These are phyloP conservation scores for Hypericum androsaemum DNA, from an alignment of 345 rosid species.

Conservation along the genomic window DNA sequence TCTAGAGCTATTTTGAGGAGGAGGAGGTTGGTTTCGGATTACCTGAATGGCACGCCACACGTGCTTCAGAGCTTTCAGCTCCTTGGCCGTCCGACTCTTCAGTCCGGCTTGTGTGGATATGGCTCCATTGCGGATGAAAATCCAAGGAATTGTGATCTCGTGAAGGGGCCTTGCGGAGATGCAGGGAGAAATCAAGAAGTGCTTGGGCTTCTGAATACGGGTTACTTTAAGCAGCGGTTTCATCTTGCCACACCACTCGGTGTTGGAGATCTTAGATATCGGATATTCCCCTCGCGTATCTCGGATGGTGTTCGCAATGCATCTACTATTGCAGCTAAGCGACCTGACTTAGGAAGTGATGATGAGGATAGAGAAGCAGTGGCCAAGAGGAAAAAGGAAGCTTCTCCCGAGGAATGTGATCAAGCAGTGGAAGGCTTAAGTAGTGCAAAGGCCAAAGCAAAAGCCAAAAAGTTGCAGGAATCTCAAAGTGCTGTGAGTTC, in stretches of 20 bases:
- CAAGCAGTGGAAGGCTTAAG: conserved; percentile 87
- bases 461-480: conserved; percentile 66
- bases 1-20: conserved; percentile 61
- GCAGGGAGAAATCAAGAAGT: conserved; percentile 13
- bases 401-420: conserved; percentile 94
- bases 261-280: conserved; percentile 20
- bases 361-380: conserved; percentile 41
- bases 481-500: conserved; percentile 43
- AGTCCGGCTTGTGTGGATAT: conserved; percentile 20
- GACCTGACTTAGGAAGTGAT: conserved; percentile 42
- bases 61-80: conserved; percentile 33
- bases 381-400: conserved; percentile 51
- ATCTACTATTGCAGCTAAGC: conserved; percentile 52
- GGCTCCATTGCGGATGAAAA: conserved; percentile 15
- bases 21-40: conserved; percentile 36
- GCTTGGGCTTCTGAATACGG: conserved; percentile 14
- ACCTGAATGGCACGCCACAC: conserved; percentile 29
- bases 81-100: conserved; percentile 19
- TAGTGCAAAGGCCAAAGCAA: conserved; percentile 78
- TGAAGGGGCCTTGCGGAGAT: conserved; percentile 9
- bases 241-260: conserved; percentile 20
- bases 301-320: conserved; percentile 30
- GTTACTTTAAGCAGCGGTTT: conserved; percentile 15
- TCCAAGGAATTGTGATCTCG: conserved; percentile 10
- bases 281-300: conserved; percentile 22